Conservation (phyloP, 2,329 filamentous ascomycete genomes). For the Xylaria multiplex region DNA sequence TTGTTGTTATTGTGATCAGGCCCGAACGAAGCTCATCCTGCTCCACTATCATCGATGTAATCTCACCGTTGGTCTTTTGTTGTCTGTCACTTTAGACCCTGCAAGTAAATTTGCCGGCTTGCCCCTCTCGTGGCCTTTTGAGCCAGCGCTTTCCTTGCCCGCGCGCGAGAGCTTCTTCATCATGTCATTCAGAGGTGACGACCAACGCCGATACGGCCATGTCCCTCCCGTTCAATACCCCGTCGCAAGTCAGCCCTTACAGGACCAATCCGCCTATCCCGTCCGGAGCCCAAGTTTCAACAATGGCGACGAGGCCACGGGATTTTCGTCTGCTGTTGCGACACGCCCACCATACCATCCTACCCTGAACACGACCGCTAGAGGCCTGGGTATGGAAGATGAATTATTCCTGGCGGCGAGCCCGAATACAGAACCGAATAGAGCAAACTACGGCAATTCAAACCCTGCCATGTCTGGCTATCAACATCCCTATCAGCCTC, state of each 20-base stretch:
- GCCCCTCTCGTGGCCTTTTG: slow-evolving; percentile 4
- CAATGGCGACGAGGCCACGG: slow-evolving; percentile 75
- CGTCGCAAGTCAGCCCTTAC: slow-evolving; percentile 55
- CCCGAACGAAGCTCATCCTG: slow-evolving; percentile 31
- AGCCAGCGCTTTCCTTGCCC: slow-evolving; percentile 1
- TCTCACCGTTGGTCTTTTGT: slow-evolving; percentile 28
- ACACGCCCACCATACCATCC: slow-evolving; percentile 48
- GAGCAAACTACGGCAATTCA: slow-evolving; percentile 56
- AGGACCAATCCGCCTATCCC: slow-evolving; percentile 54
- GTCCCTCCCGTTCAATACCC: slow-evolving; percentile 73
- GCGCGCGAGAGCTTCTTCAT: slow-evolving; percentile 22
- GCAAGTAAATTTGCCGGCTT: slow-evolving; percentile 15
- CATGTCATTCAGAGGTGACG: slow-evolving; percentile 73
- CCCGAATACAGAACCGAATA: slow-evolving; percentile 52
- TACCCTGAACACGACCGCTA: slow-evolving; percentile 46
- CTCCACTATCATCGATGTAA: slow-evolving; percentile 40
- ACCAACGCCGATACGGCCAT: slow-evolving; percentile 72
- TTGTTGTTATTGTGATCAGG: slow-evolving; percentile 36
- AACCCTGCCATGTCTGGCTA: slow-evolving; percentile 61
- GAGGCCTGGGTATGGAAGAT: slow-evolving; percentile 56
- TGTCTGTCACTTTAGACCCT: slow-evolving; percentile 10
- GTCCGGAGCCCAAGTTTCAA: slow-evolving; percentile 76
- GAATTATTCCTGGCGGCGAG: slow-evolving; percentile 70
- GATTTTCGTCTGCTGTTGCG: slow-evolving; percentile 53
- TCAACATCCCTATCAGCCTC: slow-evolving; percentile 61